Conservation (phyloP, 441 rosid species). For the Bruguiera hainesii region DNA sequence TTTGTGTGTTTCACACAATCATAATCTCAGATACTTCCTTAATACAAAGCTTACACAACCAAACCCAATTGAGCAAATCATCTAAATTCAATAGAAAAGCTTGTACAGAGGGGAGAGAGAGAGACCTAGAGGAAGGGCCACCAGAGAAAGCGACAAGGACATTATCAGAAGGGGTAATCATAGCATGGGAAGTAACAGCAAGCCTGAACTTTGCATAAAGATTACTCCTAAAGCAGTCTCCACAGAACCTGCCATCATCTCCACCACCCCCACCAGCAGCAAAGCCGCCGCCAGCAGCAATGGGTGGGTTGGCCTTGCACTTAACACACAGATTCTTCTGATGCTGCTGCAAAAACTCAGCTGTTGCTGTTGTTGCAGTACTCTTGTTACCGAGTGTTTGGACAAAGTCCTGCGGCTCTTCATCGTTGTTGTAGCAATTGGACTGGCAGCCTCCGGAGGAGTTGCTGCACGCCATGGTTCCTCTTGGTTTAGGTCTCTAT, state of each 20-base stretch:
- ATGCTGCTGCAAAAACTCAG: neutral
- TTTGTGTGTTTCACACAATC: no score
- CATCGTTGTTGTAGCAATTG: slow-evolving; percentile 42
- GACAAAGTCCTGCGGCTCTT: neutral
- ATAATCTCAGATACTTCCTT: no score
- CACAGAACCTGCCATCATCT: slow-evolving; percentile 58
- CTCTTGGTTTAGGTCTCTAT: neutral
- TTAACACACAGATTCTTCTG: slow-evolving; percentile 49
- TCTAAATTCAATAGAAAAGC: neutral
- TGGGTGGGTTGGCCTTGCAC: slow-evolving; percentile 63
- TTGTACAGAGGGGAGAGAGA: neutral
- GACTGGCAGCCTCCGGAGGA: slow-evolving; percentile 54
- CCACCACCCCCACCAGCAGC: slow-evolving; percentile 46
- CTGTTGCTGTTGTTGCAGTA: neutral
- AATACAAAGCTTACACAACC: neutral
- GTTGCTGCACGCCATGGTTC: slow-evolving; percentile 54
- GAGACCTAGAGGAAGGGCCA: slow-evolving; percentile 80
- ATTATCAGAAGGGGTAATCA: slow-evolving; percentile 88
- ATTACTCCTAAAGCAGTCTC: slow-evolving; percentile 71
- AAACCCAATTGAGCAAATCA: neutral
- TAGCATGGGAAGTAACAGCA: slow-evolving; percentile 75
- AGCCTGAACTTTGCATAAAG: slow-evolving; percentile 82
- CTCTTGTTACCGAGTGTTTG: neutral
- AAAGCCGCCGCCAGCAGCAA: slow-evolving; percentile 26
- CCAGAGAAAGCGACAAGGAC: slow-evolving; percentile 96